Evolutionary conservation across 495 filamentous ascomycete species (phyloP).

Genomic region (Thermothielavioides terrestris): DNA sequence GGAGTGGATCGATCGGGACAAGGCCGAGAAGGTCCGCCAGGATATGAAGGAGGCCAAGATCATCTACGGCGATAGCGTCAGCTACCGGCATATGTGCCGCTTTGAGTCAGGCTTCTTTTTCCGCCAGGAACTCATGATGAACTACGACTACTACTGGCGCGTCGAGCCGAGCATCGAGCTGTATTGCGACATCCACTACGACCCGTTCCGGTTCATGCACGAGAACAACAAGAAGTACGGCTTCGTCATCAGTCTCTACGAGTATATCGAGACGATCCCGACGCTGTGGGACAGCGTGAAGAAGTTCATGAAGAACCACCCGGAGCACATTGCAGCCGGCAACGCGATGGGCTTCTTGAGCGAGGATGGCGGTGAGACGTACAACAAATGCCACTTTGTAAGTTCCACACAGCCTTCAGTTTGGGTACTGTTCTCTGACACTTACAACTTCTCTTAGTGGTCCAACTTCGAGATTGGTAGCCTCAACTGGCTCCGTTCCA

Average conservation of each 20-base stretch:
- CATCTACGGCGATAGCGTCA: conserved; percentile 90
- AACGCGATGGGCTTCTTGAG: conserved; percentile 90
- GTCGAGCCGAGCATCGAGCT: conserved; percentile 85
- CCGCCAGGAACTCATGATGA: conserved; percentile 67
- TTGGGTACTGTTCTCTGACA: conserved; percentile 2
- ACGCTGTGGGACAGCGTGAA: conserved; percentile 90
- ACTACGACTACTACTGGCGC: conserved; percentile 91
- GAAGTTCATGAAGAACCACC: conserved; percentile 80
- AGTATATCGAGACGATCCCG: conserved; percentile 92
- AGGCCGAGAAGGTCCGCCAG: conserved; percentile 67
- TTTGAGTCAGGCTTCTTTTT: conserved; percentile 95
- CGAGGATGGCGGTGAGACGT: conserved; percentile 78
- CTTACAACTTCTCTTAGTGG: conserved; percentile 54
- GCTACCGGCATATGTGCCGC: conserved; percentile 90
- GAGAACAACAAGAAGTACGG: conserved; percentile 87
- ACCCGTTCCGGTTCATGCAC: conserved; percentile 80
- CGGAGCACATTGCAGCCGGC: conserved; percentile 72
- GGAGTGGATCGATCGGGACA: conserved; percentile 76
- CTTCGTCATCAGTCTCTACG: conserved; percentile 82
- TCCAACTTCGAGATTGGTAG: conserved; percentile 88
- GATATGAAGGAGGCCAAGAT: conserved; percentile 79
- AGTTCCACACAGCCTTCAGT: conserved; percentile 19
- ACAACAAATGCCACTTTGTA: conserved; percentile 97
- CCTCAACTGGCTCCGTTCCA: conserved; percentile 72
- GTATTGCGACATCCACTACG: conserved; percentile 75